Evolutionary conservation across 257 asterid species (phyloP), one percentile per base, ranked within the genome.

Genomic region (Ehretia macrophylla): DNA sequence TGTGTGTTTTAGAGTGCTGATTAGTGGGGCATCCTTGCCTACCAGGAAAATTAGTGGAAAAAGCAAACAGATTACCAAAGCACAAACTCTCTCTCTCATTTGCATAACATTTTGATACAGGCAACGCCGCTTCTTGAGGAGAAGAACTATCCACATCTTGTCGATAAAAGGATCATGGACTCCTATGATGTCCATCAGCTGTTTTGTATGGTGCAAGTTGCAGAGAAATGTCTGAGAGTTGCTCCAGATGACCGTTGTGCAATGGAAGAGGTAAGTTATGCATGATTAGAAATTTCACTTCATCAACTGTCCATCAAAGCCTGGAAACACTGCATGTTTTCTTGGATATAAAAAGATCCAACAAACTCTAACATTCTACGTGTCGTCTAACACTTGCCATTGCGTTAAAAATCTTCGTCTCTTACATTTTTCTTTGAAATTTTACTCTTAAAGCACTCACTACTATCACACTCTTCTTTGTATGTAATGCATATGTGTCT

Each of bases 141-240:
- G 4, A 81, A 72, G 73, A 87, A 87, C 60, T 87, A 87, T 65
- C 94, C 88, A 0, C 76, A 78, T 68, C 82, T 87, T 4, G 74
- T 83, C 11, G 96, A 82, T 57, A 69, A 69, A 59, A 81, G 84
- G 59, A 85, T 87, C 37, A 50, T 64, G 14, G 96, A 87, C 44
- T 73, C 81, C 54, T 82, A 81, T 57, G 94, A 87, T 71, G 74
- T 87, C 51, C 85, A 80, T 66, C 91, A 87, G 58, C 85, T 87
- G 8, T 83, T 80, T 63, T 81, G 86, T 83, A 77, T 87, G 94
- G 92, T 87, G 27, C 72, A 67, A 38, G 75, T 82, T 16, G 87
- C 84, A 1, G 92, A 79, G 46, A 77, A 68, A 52, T 87, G 96
- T 35, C 84, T 87, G 19, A 63, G 80, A 27, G 69, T 60, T 62